Conservation (phyloP, 345 rosid genomes). For the Eucalyptus curtisii region DNA sequence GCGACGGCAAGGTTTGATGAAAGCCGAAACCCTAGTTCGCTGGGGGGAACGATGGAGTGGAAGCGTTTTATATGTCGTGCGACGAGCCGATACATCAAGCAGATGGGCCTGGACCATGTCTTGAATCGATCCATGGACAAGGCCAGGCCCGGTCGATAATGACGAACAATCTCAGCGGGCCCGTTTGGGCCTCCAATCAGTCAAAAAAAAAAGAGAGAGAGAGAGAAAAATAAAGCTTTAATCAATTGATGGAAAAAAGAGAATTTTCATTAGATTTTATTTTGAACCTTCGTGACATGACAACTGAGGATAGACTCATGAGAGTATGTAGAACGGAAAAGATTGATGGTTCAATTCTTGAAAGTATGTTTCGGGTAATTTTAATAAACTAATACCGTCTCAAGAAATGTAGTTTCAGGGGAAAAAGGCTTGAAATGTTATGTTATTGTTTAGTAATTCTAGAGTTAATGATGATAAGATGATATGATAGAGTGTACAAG, state of each 20-base stretch:
- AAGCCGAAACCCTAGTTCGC: not conserved
- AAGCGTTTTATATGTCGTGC: not conserved
- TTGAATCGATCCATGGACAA: not conserved
- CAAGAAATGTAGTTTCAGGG: not conserved
- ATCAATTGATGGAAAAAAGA: not conserved
- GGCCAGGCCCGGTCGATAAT: not conserved
- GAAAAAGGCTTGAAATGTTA: not conserved
- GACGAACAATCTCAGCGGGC: not conserved
- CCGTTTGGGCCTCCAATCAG: not conserved
- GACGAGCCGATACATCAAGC: not conserved
- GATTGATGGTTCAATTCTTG: not conserved
- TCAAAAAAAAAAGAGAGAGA: no score
- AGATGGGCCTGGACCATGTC: not conserved
- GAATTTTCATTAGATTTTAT: not conserved
- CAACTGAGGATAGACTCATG: not conserved
- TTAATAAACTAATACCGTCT: fast-evolving
- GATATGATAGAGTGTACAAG: not conserved
- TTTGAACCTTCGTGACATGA: not conserved
- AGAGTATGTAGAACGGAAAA: not conserved
- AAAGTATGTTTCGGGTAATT: not conserved
- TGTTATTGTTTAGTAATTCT: not conserved
- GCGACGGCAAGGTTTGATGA: not conserved
- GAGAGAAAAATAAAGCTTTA: not conserved
- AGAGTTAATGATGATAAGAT: not conserved
- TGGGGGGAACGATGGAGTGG: not conserved